phyloP scores from a whole-genome alignment of 192 early-diverging fungal species.

The Podila epicladia region DNA sequence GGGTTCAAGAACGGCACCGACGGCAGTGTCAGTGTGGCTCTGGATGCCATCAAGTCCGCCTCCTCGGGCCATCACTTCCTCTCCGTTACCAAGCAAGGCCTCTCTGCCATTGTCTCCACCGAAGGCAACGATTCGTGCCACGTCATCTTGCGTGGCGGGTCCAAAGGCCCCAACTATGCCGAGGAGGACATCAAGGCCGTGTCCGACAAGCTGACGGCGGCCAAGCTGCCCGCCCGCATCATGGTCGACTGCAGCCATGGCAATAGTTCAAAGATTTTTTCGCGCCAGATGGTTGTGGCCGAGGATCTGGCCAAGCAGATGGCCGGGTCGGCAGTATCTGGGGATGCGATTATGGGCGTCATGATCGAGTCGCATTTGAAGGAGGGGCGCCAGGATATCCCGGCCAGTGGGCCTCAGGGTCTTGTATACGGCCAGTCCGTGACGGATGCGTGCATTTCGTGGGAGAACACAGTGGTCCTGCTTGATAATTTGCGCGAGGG shows the following conservation, averaged over 20 bases:
- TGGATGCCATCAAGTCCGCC: conserved; percentile 94
- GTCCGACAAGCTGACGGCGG: conserved; percentile 66
- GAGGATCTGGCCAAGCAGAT: conserved; percentile 64
- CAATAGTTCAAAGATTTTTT: conserved; percentile 89
- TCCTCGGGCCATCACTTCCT: conserved; percentile 79
- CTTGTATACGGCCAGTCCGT: conserved; percentile 89
- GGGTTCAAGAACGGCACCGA: conserved; percentile 90
- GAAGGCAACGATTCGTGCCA: conserved; percentile 94
- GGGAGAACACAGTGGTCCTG: conserved; percentile 86
- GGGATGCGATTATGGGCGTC: conserved; percentile 87
- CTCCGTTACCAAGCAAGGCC: conserved; percentile 87
- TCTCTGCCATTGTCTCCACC: conserved; percentile 84
- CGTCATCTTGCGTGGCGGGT: conserved; percentile 92
- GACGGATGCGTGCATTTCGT: conserved; percentile 94
- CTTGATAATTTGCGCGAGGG: conserved; percentile 78
- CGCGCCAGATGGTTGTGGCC: conserved; percentile 86
- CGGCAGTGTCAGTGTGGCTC: conserved; percentile 82
- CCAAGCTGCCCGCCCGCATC: conserved; percentile 65
- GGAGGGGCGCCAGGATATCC: conserved; percentile 87
- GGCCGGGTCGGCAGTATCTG: conserved; percentile 65
- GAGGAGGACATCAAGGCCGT: conserved; percentile 70
- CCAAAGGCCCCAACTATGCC: conserved; percentile 91
- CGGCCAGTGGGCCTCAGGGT: conserved; percentile 73
- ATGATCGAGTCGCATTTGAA: conserved; percentile 96
- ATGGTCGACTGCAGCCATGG: conserved; percentile 99